These are phyloP conservation scores for Ramularia endophylla DNA, from an alignment of 2,329 filamentous ascomycete genomes.

Conservation along the genomic window DNA sequence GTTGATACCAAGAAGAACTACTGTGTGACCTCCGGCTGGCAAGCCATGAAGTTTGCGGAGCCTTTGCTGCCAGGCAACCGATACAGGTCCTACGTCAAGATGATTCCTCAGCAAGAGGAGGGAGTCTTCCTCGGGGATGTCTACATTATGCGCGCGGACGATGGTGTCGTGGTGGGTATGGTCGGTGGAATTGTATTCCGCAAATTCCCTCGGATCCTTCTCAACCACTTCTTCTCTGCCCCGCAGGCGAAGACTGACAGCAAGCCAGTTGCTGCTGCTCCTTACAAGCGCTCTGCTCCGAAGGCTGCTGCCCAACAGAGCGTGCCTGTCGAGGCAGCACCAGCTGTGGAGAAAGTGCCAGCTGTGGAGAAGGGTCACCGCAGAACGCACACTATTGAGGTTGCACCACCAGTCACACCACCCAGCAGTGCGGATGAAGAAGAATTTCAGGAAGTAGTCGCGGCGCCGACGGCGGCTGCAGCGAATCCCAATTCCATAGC, in stretches of 20 bases:
- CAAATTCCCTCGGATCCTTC: slow-evolving; percentile 57
- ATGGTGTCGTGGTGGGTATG: slow-evolving; percentile 15
- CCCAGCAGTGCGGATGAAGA: no score
- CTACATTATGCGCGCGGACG: slow-evolving; percentile 17
- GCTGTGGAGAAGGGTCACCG: no score
- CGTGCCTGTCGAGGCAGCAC: no score
- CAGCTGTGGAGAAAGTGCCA: no score
- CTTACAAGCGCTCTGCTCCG: no score
- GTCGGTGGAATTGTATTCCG: slow-evolving; percentile 48
- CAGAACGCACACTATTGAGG: no score
- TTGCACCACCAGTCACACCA: no score
- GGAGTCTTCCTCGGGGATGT: slow-evolving; percentile 18
- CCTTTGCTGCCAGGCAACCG: slow-evolving; percentile 25
- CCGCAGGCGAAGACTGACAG: slow-evolving; percentile 36
- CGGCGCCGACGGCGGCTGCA: not conserved
- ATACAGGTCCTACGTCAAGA: slow-evolving; percentile 32
- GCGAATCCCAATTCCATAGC: slow-evolving; percentile 31
- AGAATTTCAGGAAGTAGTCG: not conserved
- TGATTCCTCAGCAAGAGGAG: slow-evolving; percentile 9
- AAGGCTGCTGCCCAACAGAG: no score
- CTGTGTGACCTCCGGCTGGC: slow-evolving; percentile 33
- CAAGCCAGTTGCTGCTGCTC: no score
- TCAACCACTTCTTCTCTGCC: slow-evolving; percentile 59
- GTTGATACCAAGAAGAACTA: slow-evolving; percentile 28
- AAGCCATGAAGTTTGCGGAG: slow-evolving; percentile 24